Base-by-base conservation (phyloP, 805 yeast species). In the Hanseniaspora osmophila region DNA sequence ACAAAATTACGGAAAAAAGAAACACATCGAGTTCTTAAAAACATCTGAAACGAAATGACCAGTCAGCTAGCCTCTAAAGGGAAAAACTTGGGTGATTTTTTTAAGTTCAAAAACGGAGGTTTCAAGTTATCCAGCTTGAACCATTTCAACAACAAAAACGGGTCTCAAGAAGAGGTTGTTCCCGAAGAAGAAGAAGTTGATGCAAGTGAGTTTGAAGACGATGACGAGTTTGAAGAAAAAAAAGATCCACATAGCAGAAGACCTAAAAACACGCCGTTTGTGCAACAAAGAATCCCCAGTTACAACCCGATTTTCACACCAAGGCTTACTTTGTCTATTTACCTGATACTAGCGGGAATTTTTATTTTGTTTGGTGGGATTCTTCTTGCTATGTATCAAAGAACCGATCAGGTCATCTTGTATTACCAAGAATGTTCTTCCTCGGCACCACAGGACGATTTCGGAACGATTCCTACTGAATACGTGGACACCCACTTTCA, bases 311-410 rank as follows among this genome's bases (percentile, higher is more conserved):
- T 92, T 49, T 73, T 88, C 53, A 87, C 96, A 1, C 96, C 96
- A 6, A 80, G 77, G 55, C 77, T 92, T 29, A 94, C 90, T 43
- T 73, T 90, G 44, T 95, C 96, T 7, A 66, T 90, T 47, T 75
- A 88, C 53, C 65, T 87, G 40, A 48, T 77, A 12, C 67, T 88
- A 40, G 86, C 94, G 1, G 70, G 81, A n/a, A 70, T 92, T 12
- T 83, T 87, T 59, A 84, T 90, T 11, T 94, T 95, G 13, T 74
- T 92, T 46, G 98, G 98, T 18, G 86, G 87, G 17, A 88, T 82
- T 40, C 74, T 92, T 52, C 61, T 87, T 22, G 74, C 75, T 48
- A 80, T 90, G 12, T 72, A 87, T 2, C 69, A 76, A 56, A 71
- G 73, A 50, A 86, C 87, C 7, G 82, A 88, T 59, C 79, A 80